A percentile compares a stretch with the other conserved stretches of the same genome.
Evolutionary conservation across 2,329 filamentous ascomycete species (phyloP).

Genomic region (Cladosporium cucumerinum): DNA sequence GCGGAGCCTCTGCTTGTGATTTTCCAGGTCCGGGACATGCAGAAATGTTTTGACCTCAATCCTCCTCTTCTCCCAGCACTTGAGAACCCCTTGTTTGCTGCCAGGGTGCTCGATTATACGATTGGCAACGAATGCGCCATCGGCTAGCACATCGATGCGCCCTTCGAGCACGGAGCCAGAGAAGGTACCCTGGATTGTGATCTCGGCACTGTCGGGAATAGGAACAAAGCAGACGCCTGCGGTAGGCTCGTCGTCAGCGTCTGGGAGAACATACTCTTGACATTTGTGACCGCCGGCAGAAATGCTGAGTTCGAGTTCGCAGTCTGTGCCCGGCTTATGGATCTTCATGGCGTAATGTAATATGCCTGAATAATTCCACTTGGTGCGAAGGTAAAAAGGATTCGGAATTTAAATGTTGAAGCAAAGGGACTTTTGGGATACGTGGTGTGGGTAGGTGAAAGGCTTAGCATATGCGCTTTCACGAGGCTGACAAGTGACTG

Average conservation of each 20-base stretch:
- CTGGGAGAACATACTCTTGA: constrained; percentile 36
- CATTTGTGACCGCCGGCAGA: constrained; percentile 27
- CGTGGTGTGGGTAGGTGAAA: neutral
- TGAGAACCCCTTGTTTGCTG: constrained; percentile 18
- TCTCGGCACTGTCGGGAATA: constrained; percentile 31
- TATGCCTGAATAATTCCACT: neutral
- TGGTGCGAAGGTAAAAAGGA: neutral
- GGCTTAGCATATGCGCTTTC: neutral
- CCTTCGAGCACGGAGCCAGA: constrained; percentile 32
- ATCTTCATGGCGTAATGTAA: constrained; percentile 36
- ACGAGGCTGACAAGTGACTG: neutral
- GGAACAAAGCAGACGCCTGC: constrained; percentile 36
- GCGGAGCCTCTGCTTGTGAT: neutral
- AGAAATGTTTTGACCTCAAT: constrained; percentile 21
- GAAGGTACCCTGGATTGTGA: constrained; percentile 35
- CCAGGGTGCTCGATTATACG: constrained; percentile 23
- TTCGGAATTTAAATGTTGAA: neutral
- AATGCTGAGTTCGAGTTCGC: constrained; percentile 31
- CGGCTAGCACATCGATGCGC: constrained; percentile 37
- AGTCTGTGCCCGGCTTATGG: constrained; percentile 34
- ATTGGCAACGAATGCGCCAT: constrained; percentile 35
- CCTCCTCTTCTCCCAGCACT: constrained; percentile 17
- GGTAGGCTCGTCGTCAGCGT: constrained; percentile 30
- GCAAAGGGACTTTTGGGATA: neutral
- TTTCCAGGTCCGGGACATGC: neutral